Conservation (phyloP, 2,329 filamentous ascomycete species). For the Zasmidium angulare region DNA sequence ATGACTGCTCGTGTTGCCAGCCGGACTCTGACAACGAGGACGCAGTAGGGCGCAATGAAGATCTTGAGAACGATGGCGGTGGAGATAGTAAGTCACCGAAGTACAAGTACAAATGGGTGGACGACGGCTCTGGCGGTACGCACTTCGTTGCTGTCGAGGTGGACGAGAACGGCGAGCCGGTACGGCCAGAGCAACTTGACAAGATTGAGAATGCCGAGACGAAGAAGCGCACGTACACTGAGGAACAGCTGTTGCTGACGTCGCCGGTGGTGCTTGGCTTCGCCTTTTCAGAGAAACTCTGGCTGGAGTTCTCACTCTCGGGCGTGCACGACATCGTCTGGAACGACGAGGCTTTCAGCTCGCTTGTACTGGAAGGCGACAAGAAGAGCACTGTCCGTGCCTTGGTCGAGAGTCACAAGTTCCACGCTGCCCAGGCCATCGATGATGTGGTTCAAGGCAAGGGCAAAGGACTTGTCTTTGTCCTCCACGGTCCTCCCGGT, state of each 20-base stretch:
- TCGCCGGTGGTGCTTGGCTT: constrained; percentile 85
- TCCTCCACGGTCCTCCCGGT: constrained; percentile 81
- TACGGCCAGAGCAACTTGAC: constrained; percentile 59
- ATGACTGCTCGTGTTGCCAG: constrained; percentile 42
- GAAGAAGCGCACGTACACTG: constrained; percentile 56
- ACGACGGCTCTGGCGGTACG: constrained; percentile 51
- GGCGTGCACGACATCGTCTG: constrained; percentile 78
- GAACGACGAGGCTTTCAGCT: constrained; percentile 81
- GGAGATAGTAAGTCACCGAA: constrained; percentile 45
- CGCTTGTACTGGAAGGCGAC: constrained; percentile 67
- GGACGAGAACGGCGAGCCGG: constrained; percentile 56
- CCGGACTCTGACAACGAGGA: constrained; percentile 40
- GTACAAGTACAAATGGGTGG: constrained; percentile 40
- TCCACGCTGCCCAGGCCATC: constrained; percentile 75
- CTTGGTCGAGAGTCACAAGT: constrained; percentile 80
- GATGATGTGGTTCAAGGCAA: constrained; percentile 74
- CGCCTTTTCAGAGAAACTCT: constrained; percentile 82
- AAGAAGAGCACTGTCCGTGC: constrained; percentile 71
- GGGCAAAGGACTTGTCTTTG: constrained; percentile 77
- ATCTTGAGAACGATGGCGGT: constrained; percentile 49
- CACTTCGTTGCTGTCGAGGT: constrained; percentile 56
- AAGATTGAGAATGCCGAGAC: constrained; percentile 44
- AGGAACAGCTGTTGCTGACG: constrained; percentile 81
- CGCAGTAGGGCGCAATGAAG: constrained; percentile 48
- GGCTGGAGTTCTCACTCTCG: constrained; percentile 83